phyloP scores from a whole-genome alignment of 108 stramenopile species.

The Pseudonitzschia pungens region DNA sequence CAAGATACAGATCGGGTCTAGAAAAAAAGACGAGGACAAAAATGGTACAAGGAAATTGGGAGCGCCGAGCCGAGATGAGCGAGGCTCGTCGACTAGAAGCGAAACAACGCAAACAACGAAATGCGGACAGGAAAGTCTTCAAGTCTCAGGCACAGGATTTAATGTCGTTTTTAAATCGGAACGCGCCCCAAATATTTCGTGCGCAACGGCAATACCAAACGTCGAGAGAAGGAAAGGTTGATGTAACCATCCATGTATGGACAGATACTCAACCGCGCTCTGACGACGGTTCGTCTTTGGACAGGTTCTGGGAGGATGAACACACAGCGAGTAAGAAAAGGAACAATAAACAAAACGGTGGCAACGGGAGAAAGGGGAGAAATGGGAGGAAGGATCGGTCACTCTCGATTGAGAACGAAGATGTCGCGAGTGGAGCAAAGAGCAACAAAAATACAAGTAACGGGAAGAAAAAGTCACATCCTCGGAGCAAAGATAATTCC shows the following conservation, averaged over 20 bases:
- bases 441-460: slow-evolving; percentile 6
- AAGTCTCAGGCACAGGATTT: slow-evolving; percentile 40
- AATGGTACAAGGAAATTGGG: slow-evolving; percentile 37
- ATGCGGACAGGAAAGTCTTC: slow-evolving; percentile 19
- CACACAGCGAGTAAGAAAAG: slow-evolving; percentile 5
- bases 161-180: slow-evolving; percentile 31
- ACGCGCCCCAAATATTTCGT: slow-evolving; percentile 18
- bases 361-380: slow-evolving; percentile 17
- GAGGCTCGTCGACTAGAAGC: slow-evolving; percentile 37
- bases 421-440: background rate
- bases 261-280: slow-evolving; percentile 30
- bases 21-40: background rate
- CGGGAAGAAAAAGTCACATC: slow-evolving; percentile 24
- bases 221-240: background rate
- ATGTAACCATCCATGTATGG: slow-evolving; percentile 37
- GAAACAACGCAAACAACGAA: slow-evolving; percentile 40
- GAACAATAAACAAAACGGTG: slow-evolving; percentile 17
- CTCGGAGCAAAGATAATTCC: slow-evolving; percentile 27
- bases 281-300: slow-evolving; percentile 12
- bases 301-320: slow-evolving; percentile 25
- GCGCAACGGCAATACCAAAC: background rate
- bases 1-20: background rate
- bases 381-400: background rate
- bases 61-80: slow-evolving; percentile 30
- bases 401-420: slow-evolving; percentile 5